Conservation (phyloP, 768 basidiomycete genomes). For the Phylloporus rhodoxanthus region DNA sequence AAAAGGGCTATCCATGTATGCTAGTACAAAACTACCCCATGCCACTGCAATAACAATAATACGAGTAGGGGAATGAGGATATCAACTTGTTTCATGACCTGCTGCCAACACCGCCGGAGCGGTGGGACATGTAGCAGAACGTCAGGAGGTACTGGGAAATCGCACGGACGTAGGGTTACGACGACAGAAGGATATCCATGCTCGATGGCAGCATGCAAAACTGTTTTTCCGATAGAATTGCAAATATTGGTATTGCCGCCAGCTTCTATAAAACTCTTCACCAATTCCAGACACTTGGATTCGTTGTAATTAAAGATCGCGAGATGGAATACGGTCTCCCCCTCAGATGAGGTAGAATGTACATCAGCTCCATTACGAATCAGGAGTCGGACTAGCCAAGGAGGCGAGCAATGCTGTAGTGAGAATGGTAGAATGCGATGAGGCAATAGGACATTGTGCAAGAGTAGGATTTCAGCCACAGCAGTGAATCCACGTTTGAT, state of each 20-base stretch:
- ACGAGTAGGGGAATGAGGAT: no score
- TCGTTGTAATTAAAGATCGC: background rate
- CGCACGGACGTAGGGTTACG: no score
- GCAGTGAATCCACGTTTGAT: background rate
- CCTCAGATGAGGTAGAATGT: no score
- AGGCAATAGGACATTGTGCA: background rate
- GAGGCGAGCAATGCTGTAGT: background rate
- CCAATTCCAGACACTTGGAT: background rate
- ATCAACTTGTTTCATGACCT: no score
- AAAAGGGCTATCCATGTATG: no score
- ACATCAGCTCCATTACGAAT: no score
- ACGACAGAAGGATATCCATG: background rate
- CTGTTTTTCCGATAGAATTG: background rate
- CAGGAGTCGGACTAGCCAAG: background rate
- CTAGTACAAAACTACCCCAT: no score
- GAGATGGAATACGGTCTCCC: background rate
- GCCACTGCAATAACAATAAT: no score
- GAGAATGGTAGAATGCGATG: background rate
- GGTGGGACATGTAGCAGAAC: no score
- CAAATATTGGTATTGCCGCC: no score
- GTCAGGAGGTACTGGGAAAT: no score
- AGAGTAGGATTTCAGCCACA: background rate
- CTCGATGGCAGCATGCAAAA: background rate
- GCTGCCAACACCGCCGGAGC: no score
- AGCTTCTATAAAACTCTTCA: background rate